Percentiles rank a stretch among this genome's conserved stretches.
These are phyloP conservation scores for Blastomyces gilchristii DNA, from an alignment of 2,329 filamentous ascomycete genomes.

Conservation along the genomic window DNA sequence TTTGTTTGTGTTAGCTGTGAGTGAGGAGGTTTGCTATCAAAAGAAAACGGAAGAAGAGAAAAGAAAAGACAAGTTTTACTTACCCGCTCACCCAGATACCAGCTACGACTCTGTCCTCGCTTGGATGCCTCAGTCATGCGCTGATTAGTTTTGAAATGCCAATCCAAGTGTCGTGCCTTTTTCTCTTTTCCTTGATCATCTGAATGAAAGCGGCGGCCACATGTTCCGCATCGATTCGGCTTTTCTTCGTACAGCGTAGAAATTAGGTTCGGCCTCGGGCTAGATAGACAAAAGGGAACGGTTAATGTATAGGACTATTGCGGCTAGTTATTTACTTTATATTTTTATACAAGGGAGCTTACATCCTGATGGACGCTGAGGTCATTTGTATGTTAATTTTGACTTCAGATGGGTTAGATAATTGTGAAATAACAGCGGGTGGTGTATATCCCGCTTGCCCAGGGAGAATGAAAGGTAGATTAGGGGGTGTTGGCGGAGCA, in stretches of 20 bases:
- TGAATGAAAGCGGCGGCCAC: constrained; percentile 72
- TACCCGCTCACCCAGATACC: constrained; percentile 85
- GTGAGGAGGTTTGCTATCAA: neutral
- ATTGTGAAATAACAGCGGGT: constrained; percentile 27
- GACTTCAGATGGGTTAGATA: constrained; percentile 21
- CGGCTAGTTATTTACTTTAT: neutral
- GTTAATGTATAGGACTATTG: neutral
- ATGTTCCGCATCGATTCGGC: constrained; percentile 81
- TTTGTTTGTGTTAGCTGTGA: constrained; percentile 14
- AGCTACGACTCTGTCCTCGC: constrained; percentile 80
- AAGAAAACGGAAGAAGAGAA: neutral
- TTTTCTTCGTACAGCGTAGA: constrained; percentile 66
- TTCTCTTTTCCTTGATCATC: constrained; percentile 69
- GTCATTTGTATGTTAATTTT: constrained; percentile 45
- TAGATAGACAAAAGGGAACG: constrained; percentile 24
- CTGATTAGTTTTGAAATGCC: constrained; percentile 93
- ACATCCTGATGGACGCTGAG: constrained; percentile 63
- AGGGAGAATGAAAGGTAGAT: constrained; percentile 34
- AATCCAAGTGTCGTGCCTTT: constrained; percentile 90
- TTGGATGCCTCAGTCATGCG: constrained; percentile 78
- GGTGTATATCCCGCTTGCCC: constrained; percentile 30
- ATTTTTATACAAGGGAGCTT: constrained; percentile 29
- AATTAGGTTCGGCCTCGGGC: constrained; percentile 64
- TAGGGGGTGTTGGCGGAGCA: constrained; percentile 31
- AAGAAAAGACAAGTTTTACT: constrained; percentile 24